Percentiles rank a stretch among this genome's conserved stretches.
Evolutionary conservation across 2,329 filamentous ascomycete species (phyloP).

Genomic region (Massarina eburnea): DNA sequence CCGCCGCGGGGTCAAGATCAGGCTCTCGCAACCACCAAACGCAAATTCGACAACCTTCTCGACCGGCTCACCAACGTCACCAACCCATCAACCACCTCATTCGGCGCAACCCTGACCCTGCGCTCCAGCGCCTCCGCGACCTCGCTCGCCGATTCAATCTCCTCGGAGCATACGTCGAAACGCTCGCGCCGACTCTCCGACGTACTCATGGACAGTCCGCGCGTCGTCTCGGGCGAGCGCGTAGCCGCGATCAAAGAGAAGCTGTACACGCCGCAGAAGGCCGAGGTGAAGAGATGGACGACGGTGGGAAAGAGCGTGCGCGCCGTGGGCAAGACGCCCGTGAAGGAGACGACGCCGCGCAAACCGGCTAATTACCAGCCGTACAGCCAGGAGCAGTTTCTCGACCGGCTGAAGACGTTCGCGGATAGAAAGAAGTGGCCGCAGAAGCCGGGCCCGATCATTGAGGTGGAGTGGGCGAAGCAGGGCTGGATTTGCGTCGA

Average conservation of each 20-base stretch:
- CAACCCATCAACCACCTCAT: slow-evolving; percentile 52
- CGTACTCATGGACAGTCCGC: slow-evolving; percentile 25
- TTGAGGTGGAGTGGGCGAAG: slow-evolving; percentile 93
- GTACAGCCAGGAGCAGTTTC: slow-evolving; percentile 78
- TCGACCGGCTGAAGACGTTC: slow-evolving; percentile 81
- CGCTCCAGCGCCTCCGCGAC: slow-evolving; percentile 38
- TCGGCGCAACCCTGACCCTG: slow-evolving; percentile 36
- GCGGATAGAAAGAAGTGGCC: slow-evolving; percentile 90
- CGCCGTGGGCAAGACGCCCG: slow-evolving; percentile 33
- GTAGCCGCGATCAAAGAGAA: slow-evolving; percentile 36
- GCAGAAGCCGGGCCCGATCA: slow-evolving; percentile 83
- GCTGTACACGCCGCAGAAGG: slow-evolving; percentile 30
- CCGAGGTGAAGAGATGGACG: slow-evolving; percentile 9
- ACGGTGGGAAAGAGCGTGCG: slow-evolving; percentile 24
- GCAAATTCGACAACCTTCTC: slow-evolving; percentile 77
- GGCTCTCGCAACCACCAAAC: slow-evolving; percentile 75
- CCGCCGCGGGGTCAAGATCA: slow-evolving; percentile 30
- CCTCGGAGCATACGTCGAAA: slow-evolving; percentile 36
- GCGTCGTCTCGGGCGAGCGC: slow-evolving; percentile 32
- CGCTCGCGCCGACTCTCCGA: slow-evolving; percentile 36
- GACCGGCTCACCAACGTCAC: slow-evolving; percentile 59
- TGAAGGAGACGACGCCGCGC: slow-evolving; percentile 27
- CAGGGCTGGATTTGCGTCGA: slow-evolving; percentile 81
- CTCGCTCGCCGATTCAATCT: slow-evolving; percentile 24
- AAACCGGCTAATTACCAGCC: slow-evolving; percentile 75